These are phyloP conservation scores for Trichosporon asahii DNA, from an alignment of 1,284 basidiomycete genomes.

Conservation along the genomic window DNA sequence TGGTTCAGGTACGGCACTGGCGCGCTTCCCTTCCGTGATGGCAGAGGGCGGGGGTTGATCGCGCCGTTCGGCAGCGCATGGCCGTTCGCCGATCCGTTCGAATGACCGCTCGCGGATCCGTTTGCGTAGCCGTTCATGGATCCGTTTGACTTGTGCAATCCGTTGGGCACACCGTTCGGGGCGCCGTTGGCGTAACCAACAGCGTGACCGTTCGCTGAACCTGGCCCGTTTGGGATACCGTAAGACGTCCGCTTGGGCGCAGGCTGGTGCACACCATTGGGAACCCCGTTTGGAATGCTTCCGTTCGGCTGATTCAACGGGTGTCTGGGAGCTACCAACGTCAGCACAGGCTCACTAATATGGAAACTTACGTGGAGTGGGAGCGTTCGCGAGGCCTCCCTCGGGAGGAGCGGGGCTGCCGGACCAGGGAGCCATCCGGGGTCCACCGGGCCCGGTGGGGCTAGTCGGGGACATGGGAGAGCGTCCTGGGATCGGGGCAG, in stretches of 20 bases:
- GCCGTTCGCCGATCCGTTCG: conserved; percentile 3
- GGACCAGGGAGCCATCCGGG: neutral
- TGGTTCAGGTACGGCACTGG: conserved; percentile 4
- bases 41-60: neutral
- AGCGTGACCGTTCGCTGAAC: neutral
- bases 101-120: neutral
- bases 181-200: neutral
- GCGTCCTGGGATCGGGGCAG: neutral
- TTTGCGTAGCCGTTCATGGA: neutral
- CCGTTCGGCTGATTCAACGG: conserved; percentile 5
- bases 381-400: neutral
- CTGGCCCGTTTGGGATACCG: neutral
- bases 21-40: conserved; percentile 5
- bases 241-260: neutral
- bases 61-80: neutral
- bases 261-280: neutral
- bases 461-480: neutral
- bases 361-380: neutral
- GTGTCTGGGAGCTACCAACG: neutral
- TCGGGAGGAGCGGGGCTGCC: neutral
- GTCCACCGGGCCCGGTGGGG: neutral
- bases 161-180: neutral
- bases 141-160: neutral
- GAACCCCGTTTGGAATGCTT: conserved; percentile 4
- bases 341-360: neutral